These are phyloP conservation scores for Selaginella moellendorffii DNA, from an alignment of 75 land plant species.

Conservation along the genomic window DNA sequence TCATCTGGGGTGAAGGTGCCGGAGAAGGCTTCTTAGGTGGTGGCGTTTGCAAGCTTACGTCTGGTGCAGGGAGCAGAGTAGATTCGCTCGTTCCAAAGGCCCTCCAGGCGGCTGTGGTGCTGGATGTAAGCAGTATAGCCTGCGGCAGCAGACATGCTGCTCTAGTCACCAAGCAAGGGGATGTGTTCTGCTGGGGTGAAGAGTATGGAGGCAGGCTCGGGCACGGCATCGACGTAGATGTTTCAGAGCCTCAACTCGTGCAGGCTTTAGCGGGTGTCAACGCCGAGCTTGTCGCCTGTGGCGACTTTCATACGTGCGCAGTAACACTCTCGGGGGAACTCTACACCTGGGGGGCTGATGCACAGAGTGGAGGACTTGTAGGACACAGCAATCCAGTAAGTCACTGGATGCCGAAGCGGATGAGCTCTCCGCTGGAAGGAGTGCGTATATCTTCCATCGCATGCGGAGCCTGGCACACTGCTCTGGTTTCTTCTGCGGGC, in stretches of 20 bases:
- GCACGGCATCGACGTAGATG: slow-evolving; percentile 44
- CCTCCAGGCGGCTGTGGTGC: slow-evolving; percentile 57
- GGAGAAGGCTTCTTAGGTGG: slow-evolving; percentile 72
- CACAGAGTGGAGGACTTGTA: slow-evolving; percentile 45
- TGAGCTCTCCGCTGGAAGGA: slow-evolving; percentile 43
- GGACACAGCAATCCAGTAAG: slow-evolving; percentile 68
- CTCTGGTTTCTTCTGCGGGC: slow-evolving; percentile 37
- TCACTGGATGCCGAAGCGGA: slow-evolving; percentile 61
- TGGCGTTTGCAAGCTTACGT: slow-evolving; percentile 33
- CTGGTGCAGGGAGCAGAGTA: slow-evolving; percentile 31
- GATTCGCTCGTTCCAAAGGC: slow-evolving; percentile 63
- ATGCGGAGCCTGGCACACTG: slow-evolving; percentile 66
- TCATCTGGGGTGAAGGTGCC: slow-evolving; percentile 78
- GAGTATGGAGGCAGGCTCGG: slow-evolving; percentile 81
- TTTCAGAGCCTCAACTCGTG: slow-evolving; percentile 37
- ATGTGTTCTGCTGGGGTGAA: slow-evolving; percentile 76
- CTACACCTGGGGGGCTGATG: slow-evolving; percentile 84
- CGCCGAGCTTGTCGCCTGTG: slow-evolving; percentile 67
- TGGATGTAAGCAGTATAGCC: slow-evolving; percentile 73
- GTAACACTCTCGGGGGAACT: slow-evolving; percentile 71
- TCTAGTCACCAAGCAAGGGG: slow-evolving; percentile 75
- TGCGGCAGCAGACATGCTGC: slow-evolving; percentile 78
- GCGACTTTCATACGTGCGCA: slow-evolving; percentile 76
- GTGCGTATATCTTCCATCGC: slow-evolving; percentile 43
- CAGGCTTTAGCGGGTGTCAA: slow-evolving; percentile 31